Evolutionary conservation across 148 eudicot genomes (phyloP), one percentile per base, ranked within the genome.

Genomic region (Pharnaceum exiguum): DNA sequence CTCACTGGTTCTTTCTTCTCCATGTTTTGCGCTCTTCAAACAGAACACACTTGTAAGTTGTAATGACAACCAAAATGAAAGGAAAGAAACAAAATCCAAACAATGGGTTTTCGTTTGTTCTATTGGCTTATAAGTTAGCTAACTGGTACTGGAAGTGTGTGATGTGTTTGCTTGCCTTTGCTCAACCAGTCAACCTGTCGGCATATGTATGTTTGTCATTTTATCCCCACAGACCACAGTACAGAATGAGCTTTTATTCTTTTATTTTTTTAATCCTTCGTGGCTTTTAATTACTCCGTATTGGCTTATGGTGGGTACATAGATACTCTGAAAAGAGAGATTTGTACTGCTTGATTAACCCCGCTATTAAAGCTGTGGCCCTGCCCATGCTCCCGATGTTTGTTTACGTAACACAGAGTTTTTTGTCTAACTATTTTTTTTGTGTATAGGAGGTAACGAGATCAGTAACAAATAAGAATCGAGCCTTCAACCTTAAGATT

Each of bases 1-100:
- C 29, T 70, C 12, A 63, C 43, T 55, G 63, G 64, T 16, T 70
- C 74, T 37, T 62, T 70, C 54, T 70, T 70, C 64, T 70, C 64
- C 74, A 70, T 57, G 5, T 10, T 39, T 22, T 50, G 16, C 24
- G 17, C 22, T n/a, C 12, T 42, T 17, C n/a, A n/a, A n/a, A n/a
- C n/a, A n/a, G n/a, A n/a, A n/a, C n/a, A n/a, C n/a, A n/a, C n/a
- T 11, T 10, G 15, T 2, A 1, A 27, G 26, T 51, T 49, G 45
- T 49, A 23, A 27, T 28, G 4, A 26, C 25, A 38, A 48, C 36
- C 36, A 23, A 45, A 22, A 27, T 13, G 25, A 17, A 19, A 11
- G 39, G 51, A 6, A 28, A 11, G 35, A 1, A 60, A 60, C 19
- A 13, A 22, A 47, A 22, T 44, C 29, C 45, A 27, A 43, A 57